Conservation (phyloP, 2,329 filamentous ascomycete genomes). For the Monilinia laxa region DNA sequence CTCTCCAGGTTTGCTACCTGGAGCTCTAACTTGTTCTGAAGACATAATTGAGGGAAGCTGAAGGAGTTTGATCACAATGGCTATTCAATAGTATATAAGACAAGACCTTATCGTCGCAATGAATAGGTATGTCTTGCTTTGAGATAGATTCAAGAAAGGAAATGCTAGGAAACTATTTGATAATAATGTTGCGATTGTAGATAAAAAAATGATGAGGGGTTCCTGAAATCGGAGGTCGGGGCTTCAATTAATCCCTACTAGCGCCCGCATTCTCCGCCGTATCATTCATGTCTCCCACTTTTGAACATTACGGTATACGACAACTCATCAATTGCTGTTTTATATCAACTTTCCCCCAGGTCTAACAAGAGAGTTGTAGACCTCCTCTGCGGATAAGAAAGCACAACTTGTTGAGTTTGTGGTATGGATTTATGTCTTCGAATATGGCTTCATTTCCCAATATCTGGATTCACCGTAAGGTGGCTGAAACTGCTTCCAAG, state of each 20-base stretch:
- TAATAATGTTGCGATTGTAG: slow-evolving; percentile 15
- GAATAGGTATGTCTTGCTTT: not conserved
- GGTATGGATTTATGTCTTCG: not conserved
- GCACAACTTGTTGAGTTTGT: too few relatives aligned
- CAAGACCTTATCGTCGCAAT: not conserved
- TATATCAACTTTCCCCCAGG: not conserved
- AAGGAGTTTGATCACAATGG: not conserved
- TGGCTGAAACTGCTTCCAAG: slow-evolving; percentile 80
- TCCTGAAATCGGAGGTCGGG: slow-evolving; percentile 13
- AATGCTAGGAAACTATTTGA: slow-evolving; percentile 14
- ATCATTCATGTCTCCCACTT: not conserved
- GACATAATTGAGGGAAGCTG: slow-evolving; percentile 32
- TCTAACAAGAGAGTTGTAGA: not conserved
- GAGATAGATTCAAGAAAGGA: not conserved
- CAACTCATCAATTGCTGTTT: slow-evolving; percentile 13
- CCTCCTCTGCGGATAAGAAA: not conserved
- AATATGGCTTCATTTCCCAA: slow-evolving; percentile 61
- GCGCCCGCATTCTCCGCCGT: slow-evolving; percentile 11
- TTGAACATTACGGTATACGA: slow-evolving; percentile 10
- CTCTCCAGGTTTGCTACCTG: slow-evolving; percentile 37
- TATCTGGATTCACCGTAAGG: slow-evolving; percentile 79
- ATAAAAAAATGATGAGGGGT: slow-evolving; percentile 6
- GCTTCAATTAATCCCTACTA: slow-evolving; percentile 14
- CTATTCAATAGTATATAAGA: not conserved
- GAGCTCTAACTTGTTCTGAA: slow-evolving; percentile 33